Conservation (phyloP, 2,329 filamentous ascomycete species). For the Nigrospora sphaerica region DNA sequence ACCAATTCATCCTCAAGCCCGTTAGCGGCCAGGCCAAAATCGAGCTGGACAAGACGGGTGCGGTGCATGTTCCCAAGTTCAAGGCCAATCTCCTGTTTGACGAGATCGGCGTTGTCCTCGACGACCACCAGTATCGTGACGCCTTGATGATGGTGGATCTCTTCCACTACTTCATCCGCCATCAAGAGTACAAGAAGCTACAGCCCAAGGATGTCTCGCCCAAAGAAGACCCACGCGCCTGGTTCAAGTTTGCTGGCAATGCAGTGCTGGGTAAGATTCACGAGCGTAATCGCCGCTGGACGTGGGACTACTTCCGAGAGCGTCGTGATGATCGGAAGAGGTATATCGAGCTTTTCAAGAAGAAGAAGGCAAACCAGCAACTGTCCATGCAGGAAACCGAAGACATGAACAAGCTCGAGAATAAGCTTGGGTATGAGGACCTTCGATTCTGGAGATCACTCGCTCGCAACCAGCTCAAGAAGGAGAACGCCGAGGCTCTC, state of each 20-base stretch:
- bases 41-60: slow-evolving; percentile 89
- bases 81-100: slow-evolving; percentile 92
- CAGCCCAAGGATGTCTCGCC: slow-evolving; percentile 76
- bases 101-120: slow-evolving; percentile 94
- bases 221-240: slow-evolving; percentile 86
- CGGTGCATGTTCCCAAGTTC: slow-evolving; percentile 70
- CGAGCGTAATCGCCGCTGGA: slow-evolving; percentile 86
- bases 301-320: slow-evolving; percentile 92
- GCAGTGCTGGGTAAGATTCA: slow-evolving; percentile 91
- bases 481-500: slow-evolving; percentile 87
- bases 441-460: slow-evolving; percentile 94
- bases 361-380: slow-evolving; percentile 71
- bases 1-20: slow-evolving; percentile 93
- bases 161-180: slow-evolving; percentile 96
- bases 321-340: slow-evolving; percentile 79
- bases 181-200: slow-evolving; percentile 92
- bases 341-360: slow-evolving; percentile 96
- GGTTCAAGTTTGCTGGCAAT: slow-evolving; percentile 85
- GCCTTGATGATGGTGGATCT: slow-evolving; percentile 96
- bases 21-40: slow-evolving; percentile 93
- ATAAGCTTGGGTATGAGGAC: slow-evolving; percentile 88
- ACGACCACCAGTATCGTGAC: slow-evolving; percentile 96
- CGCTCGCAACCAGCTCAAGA: slow-evolving; percentile 87
- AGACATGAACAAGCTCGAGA: slow-evolving; percentile 70
- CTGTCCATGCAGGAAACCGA: slow-evolving; percentile 63